Conservation (phyloP, 805 yeast species). For the Debaryomyces maramus region DNA sequence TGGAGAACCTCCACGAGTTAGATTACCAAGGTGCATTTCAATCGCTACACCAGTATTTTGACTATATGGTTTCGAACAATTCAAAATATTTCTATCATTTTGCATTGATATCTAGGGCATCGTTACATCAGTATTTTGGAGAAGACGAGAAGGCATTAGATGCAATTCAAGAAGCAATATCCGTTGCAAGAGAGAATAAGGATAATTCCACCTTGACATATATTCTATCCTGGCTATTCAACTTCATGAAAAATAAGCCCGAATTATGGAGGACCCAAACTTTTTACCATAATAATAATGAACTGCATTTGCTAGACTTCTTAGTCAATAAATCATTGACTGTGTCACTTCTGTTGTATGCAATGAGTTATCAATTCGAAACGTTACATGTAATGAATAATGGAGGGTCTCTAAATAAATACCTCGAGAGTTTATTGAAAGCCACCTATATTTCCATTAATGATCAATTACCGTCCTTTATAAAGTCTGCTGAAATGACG, state of each 20-base stretch:
- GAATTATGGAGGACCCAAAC: slow-evolving; percentile 45
- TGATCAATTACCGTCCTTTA: slow-evolving; percentile 42
- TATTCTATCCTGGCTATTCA: slow-evolving; percentile 70
- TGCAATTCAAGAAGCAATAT: slow-evolving; percentile 82
- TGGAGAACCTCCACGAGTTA: slow-evolving; percentile 55
- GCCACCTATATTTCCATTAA: slow-evolving; percentile 56
- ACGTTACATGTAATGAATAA: slow-evolving; percentile 53
- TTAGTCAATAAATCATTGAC: slow-evolving; percentile 54
- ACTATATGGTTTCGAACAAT: slow-evolving; percentile 69
- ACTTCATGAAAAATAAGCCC: slow-evolving; percentile 70
- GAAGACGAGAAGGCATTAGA: slow-evolving; percentile 67
- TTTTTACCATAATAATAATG: slow-evolving; percentile 48
- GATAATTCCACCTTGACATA: slow-evolving; percentile 73
- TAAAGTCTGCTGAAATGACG: slow-evolving; percentile 46
- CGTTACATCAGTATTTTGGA: slow-evolving; percentile 67
- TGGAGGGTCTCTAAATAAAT: slow-evolving; percentile 46
- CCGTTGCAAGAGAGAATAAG: slow-evolving; percentile 82
- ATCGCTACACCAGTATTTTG: slow-evolving; percentile 61
- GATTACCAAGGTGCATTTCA: slow-evolving; percentile 61
- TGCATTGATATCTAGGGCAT: slow-evolving; percentile 70
- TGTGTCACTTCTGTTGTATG: slow-evolving; percentile 48
- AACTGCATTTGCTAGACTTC: slow-evolving; percentile 66
- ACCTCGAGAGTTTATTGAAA: slow-evolving; percentile 57
- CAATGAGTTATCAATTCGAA: slow-evolving; percentile 68
- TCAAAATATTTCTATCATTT: slow-evolving; percentile 70